phyloP scores from a whole-genome alignment of 2,329 filamentous ascomycete species.

The Hypoxylon sp. region DNA sequence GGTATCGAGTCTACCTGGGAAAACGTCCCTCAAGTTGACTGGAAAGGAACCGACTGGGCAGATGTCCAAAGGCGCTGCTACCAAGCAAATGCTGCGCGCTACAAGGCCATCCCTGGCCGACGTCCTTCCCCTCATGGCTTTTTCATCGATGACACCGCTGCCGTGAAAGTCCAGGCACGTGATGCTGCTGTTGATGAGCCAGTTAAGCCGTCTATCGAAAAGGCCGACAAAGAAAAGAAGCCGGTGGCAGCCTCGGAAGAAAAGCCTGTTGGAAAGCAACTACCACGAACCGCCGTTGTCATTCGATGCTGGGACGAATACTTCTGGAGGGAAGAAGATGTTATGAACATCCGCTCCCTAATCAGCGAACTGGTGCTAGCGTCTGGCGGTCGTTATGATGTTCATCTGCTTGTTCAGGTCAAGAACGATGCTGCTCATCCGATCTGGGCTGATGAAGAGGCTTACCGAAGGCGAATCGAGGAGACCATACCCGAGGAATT shows the following conservation, averaged over 20 bases:
- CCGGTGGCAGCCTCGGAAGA: slow-evolving; percentile 26
- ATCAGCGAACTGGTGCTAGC: slow-evolving; percentile 83
- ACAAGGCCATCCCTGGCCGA: slow-evolving; percentile 58
- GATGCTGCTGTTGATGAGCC: slow-evolving; percentile 36
- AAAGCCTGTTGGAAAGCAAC: slow-evolving; percentile 37
- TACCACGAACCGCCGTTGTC: slow-evolving; percentile 77
- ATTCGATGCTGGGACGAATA: slow-evolving; percentile 86
- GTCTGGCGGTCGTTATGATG: slow-evolving; percentile 85
- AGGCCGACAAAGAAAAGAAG: slow-evolving; percentile 36
- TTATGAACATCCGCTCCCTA: slow-evolving; percentile 83
- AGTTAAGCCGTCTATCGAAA: slow-evolving; percentile 15
- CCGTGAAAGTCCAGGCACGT: slow-evolving; percentile 39
- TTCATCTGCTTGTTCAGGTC: slow-evolving; percentile 86
- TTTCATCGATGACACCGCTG: slow-evolving; percentile 54
- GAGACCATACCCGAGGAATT: slow-evolving; percentile 84
- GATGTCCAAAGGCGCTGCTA: slow-evolving; percentile 79
- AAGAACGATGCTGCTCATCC: slow-evolving; percentile 77
- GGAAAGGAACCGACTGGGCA: slow-evolving; percentile 78
- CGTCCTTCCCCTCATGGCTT: slow-evolving; percentile 59
- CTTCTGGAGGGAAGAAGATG: slow-evolving; percentile 78
- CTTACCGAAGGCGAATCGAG: slow-evolving; percentile 72
- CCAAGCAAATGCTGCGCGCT: slow-evolving; percentile 74
- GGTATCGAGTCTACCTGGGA: slow-evolving; percentile 84
- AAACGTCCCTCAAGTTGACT: slow-evolving; percentile 76
- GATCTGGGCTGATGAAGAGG: slow-evolving; percentile 78